Base-by-base conservation (phyloP, 176 grass and related monocot species). In the Rhipidocladum racemiflorum region DNA sequence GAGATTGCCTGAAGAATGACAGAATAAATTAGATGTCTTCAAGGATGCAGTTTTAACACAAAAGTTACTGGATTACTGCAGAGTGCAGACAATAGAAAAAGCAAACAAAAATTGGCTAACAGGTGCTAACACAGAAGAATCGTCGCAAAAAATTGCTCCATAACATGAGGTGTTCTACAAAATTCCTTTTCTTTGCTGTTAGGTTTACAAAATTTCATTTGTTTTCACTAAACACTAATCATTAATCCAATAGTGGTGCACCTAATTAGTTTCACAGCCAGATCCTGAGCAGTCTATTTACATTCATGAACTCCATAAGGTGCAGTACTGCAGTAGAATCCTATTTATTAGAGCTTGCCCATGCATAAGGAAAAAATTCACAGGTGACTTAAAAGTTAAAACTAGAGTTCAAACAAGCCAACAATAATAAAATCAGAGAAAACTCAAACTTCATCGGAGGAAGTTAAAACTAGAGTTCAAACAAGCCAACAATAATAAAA, bases 1-100 rank as follows among this genome's bases (percentile, higher is more conserved):
- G 77, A 91, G 55, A 97, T 88, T 34, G 90, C 90, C 94, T 97
- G 60, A 46, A 68, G 32, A 87, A 92, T 5, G 13, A 54, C 24
- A 81, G 3, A n/a, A 80, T 30, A 74, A 60, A 32, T 80, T 56
- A 82, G 24, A 82, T 40, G 59, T 13, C 14, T 15, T 68, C 4
- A 51, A 72, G n/a, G 16, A 79, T 71, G 40, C 30, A 71, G 12
- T 30, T 46, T 8, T 9, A 85, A 49, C 44, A 32, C 12, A 57
- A 65, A 45, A 49, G 36, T 70, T 65, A 36, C 34, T 34, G 4
- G 53, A 56, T 34, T 62, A 40, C 21, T 77, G 46, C 21, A 55
- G 1, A 54, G 24, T 20, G 54, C 17, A 57, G 6, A 29, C 13
- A 45, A 54, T 18, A 78, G 9, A 45, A 72, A 66, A 88, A 8